Conservation (phyloP, 148 eudicot species). For the Arctostaphylos glauca region DNA sequence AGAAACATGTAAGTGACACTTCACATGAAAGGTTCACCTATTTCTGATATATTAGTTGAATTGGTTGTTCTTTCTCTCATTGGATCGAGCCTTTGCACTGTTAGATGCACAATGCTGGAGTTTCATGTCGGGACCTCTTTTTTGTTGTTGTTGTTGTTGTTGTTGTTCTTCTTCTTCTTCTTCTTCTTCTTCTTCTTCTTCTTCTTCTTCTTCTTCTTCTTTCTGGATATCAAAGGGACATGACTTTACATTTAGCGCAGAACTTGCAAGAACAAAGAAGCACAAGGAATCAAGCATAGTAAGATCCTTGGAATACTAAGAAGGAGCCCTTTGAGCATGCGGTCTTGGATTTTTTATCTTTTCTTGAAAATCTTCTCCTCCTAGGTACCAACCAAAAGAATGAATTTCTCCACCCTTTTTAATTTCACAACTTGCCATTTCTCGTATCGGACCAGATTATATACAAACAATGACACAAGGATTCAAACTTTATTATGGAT, state of each 20-base stretch:
- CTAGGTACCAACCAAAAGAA: constrained; percentile 30
- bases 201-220: neutral
- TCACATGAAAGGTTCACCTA: neutral
- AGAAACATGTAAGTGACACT: no score
- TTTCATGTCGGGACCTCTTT: neutral
- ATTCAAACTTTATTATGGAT: neutral
- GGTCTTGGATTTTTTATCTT: constrained; percentile 26
- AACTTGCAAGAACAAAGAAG: neutral
- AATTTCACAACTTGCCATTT: constrained; percentile 35
- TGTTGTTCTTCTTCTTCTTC: neutral
- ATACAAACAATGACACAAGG: no score
- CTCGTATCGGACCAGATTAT: constrained; percentile 32
- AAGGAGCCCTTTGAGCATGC: constrained; percentile 22
- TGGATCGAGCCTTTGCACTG: neutral
- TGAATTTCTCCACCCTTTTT: constrained; percentile 43
- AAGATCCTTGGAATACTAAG: constrained; percentile 21
- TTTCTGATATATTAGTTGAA: neutral
- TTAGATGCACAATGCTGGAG: neutral
- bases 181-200: no score
- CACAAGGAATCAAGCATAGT: neutral
- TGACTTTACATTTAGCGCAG: neutral
- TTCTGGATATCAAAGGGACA: neutral
- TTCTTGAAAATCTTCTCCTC: constrained; percentile 39
- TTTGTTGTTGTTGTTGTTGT: neutral
- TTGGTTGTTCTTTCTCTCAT: no score